These are phyloP conservation scores for Tanozyma kutaoensis DNA, from an alignment of 805 yeast species.

Conservation along the genomic window DNA sequence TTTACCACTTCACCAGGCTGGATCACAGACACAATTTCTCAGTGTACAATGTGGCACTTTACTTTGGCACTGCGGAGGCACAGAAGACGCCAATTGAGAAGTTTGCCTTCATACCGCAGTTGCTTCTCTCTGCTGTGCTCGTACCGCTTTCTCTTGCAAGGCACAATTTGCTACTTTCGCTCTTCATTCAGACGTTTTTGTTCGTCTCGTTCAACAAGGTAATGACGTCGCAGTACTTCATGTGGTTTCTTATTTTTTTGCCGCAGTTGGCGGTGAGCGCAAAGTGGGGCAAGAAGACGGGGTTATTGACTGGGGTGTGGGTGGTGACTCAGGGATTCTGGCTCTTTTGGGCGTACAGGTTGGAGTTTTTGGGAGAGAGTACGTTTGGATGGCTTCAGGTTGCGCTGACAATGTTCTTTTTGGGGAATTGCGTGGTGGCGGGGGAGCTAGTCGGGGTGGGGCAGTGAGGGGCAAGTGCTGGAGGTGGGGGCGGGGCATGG, in stretches of 20 bases:
- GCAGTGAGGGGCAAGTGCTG: no score
- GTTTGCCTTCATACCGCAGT: slow-evolving; percentile 77
- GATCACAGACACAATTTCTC: slow-evolving; percentile 97
- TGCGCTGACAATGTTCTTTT: slow-evolving; percentile 45
- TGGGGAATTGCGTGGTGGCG: slow-evolving; percentile 47
- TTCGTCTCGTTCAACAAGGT: slow-evolving; percentile 40
- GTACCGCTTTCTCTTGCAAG: slow-evolving; percentile 37
- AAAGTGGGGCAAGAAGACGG: slow-evolving; percentile 20
- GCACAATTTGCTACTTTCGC: slow-evolving; percentile 15
- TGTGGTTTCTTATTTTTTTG: slow-evolving; percentile 82
- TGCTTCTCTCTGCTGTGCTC: slow-evolving; percentile 41
- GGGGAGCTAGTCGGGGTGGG: slow-evolving; percentile 34
- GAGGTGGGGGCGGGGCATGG: no score
- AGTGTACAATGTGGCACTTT: slow-evolving; percentile 64
- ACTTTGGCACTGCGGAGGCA: no score
- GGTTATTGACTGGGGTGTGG: slow-evolving; percentile 40
- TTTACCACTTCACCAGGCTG: slow-evolving; percentile 69
- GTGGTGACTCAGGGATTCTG: slow-evolving; percentile 57
- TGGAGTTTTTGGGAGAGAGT: slow-evolving; percentile 67
- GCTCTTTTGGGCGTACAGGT: slow-evolving; percentile 63
- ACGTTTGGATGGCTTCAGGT: slow-evolving; percentile 50
- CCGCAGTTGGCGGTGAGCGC: slow-evolving; percentile 57
- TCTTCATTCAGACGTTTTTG: slow-evolving; percentile 29
- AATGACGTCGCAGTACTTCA: slow-evolving; percentile 87
- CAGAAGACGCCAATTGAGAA: slow-evolving; percentile 40